Evolutionary conservation across 805 yeast genomes (phyloP).

Genomic region (Jamesozyma piceae): DNA sequence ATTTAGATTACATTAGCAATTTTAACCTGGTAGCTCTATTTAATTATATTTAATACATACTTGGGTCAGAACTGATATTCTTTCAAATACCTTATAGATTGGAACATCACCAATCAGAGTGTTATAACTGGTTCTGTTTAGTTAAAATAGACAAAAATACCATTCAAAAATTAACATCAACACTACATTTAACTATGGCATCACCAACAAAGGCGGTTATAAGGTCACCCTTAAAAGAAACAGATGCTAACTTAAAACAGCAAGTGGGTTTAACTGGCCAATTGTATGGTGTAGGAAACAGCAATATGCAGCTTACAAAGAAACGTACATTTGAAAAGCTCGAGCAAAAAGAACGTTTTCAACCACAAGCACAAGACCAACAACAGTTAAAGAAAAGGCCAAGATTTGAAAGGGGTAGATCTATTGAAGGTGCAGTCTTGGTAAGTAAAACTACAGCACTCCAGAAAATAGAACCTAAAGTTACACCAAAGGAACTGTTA

Average conservation of each 20-base stretch:
- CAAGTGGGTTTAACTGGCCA: background rate
- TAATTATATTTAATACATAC: too few relatives aligned
- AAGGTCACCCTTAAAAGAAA: slow-evolving; percentile 28
- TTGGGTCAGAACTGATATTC: too few relatives aligned
- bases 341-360: slow-evolving; percentile 1
- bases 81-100: too few relatives aligned
- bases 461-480: slow-evolving; percentile 15
- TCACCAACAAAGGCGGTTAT: slow-evolving; percentile 11
- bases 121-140: too few relatives aligned
- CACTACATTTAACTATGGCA: too few relatives aligned
- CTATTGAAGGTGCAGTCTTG: slow-evolving; percentile 31
- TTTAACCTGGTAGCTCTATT: too few relatives aligned
- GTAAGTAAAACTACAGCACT: slow-evolving; percentile 15
- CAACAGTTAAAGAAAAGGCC: slow-evolving; percentile 13
- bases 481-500: slow-evolving; percentile 33
- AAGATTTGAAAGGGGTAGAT: slow-evolving; percentile 23
- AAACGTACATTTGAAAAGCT: slow-evolving; percentile 19
- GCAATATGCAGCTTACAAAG: slow-evolving; percentile 8
- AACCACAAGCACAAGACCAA: slow-evolving; percentile 5
- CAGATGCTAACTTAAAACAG: slow-evolving; percentile 23
- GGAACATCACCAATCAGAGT: too few relatives aligned
- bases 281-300: background rate
- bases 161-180: too few relatives aligned
- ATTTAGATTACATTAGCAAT: too few relatives aligned
- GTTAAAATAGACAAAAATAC: too few relatives aligned